A percentile compares a stretch with the other conserved stretches of the same genome.
phyloP scores from a whole-genome alignment of 202 grass and related monocot genomes.

The Saccharum hybrid region DNA sequence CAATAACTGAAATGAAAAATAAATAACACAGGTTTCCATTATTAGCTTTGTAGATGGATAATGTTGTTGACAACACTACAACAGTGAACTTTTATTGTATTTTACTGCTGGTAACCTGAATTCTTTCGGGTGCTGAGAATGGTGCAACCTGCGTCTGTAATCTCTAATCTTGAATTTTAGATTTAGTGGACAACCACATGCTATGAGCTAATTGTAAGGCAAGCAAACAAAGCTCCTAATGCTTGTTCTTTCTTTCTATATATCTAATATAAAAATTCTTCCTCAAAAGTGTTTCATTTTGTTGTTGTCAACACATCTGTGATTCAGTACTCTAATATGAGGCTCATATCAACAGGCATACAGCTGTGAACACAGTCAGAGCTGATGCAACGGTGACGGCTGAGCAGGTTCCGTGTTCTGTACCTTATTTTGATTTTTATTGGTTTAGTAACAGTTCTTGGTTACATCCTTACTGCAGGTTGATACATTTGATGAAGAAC shows the following conservation, averaged over 20 bases:
- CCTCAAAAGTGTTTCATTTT: neutral
- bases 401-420: slow-evolving; percentile 59
- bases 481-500: slow-evolving; percentile 98
- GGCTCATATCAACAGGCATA: slow-evolving; percentile 56
- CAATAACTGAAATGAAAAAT: neutral
- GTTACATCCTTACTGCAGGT: slow-evolving; percentile 48
- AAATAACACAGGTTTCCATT: neutral
- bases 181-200: neutral
- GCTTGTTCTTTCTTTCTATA: neutral
- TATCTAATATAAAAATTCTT: neutral
- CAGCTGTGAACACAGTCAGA: slow-evolving; percentile 54
- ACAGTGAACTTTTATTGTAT: neutral
- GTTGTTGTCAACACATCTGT: neutral
- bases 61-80: neutral
- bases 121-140: neutral
- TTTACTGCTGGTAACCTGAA: neutral
- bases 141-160: neutral
- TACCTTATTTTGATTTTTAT: slow-evolving; percentile 30
- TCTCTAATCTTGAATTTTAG: neutral
- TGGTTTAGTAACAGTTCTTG: slow-evolving; percentile 18
- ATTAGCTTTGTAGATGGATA: neutral
- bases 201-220: neutral
- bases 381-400: slow-evolving; percentile 58
- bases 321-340: slow-evolving; percentile 28
- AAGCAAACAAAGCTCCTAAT: neutral